phyloP scores from a whole-genome alignment of 306 rosid species.

The Canavalia gladiata region DNA sequence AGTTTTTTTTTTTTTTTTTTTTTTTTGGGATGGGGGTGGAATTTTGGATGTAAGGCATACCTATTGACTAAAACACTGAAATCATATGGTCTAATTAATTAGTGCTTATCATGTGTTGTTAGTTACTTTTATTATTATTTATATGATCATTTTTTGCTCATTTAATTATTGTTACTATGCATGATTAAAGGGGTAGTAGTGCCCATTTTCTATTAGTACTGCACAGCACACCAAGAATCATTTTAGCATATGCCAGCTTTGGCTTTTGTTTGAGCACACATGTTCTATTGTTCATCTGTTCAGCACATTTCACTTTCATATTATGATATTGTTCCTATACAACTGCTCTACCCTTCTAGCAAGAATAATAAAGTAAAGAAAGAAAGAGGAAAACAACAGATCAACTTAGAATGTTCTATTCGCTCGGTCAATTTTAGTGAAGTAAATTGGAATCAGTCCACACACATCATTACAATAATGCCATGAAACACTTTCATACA shows the following conservation, averaged over 20 bases:
- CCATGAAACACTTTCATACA: neutral
- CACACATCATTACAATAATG: neutral
- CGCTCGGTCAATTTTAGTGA: neutral
- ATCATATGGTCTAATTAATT: neutral
- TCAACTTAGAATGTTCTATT: too few relatives aligned
- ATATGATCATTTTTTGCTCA: neutral
- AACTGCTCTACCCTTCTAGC: too few relatives aligned
- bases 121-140: neutral
- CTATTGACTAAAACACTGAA: neutral
- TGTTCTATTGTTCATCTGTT: neutral
- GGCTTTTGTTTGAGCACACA: neutral
- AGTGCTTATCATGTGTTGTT: neutral
- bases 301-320: neutral
- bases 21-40: too few relatives aligned
- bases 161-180: neutral
- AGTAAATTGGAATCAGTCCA: neutral
- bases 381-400: neutral
- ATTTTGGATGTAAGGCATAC: too few relatives aligned
- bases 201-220: neutral
- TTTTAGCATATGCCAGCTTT: neutral
- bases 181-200: too few relatives aligned
- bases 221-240: constrained; percentile 25
- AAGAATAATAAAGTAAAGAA: neutral
- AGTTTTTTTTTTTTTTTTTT: too few relatives aligned
- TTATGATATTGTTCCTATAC: neutral